Evolutionary conservation across 257 asterid genomes (phyloP).

Genomic region (Capsicum rhomboideum): DNA sequence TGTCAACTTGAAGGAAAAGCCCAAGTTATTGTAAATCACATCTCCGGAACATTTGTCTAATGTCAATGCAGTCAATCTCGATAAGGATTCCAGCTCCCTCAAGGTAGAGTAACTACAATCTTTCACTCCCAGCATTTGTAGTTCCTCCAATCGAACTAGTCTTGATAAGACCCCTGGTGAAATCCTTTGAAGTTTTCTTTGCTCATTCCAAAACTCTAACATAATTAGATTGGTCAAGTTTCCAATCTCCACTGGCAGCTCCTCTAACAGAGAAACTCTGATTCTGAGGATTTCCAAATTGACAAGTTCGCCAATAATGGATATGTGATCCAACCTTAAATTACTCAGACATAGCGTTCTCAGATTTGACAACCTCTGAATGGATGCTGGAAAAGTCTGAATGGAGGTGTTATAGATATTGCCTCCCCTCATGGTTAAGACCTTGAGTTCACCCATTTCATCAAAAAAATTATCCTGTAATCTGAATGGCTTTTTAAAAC

Average conservation of each 20-base stretch:
- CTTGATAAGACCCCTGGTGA: neutral
- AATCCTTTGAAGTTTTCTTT: neutral
- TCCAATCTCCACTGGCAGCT: neutral
- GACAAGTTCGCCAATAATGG: neutral
- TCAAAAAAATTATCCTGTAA: neutral
- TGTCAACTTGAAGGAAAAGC: neutral
- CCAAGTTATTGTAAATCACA: neutral
- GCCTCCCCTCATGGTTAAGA: neutral
- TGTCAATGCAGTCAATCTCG: neutral
- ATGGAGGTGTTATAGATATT: neutral
- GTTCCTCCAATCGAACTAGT: conserved; percentile 1
- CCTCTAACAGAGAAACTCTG: neutral
- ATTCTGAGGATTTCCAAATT: conserved; percentile 4
- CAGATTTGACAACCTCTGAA: neutral
- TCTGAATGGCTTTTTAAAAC: neutral
- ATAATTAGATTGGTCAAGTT: neutral
- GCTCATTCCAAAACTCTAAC: neutral
- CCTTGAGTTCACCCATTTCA: neutral
- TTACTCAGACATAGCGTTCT: neutral
- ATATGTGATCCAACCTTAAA: neutral
- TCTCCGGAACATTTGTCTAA: neutral
- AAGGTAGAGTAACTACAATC: neutral
- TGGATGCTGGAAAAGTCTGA: neutral
- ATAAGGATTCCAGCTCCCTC: neutral
- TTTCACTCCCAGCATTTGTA: neutral